phyloP scores from a whole-genome alignment of 164 flowering plant genomes.

The Magnolia officinalis region DNA sequence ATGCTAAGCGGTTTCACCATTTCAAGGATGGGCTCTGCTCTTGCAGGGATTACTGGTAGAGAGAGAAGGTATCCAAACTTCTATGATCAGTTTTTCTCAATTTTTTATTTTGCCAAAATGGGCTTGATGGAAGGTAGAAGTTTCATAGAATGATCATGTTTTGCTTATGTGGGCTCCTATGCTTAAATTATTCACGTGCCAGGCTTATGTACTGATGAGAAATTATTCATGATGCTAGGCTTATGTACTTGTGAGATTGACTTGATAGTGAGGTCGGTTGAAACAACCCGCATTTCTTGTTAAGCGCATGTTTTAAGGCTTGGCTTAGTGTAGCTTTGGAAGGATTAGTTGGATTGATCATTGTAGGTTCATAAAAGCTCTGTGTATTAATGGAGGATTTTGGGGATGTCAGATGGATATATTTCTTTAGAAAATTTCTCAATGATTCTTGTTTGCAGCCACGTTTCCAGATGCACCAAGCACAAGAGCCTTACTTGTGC shows the following conservation, averaged over 20 bases:
- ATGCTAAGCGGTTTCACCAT: constrained; percentile 65
- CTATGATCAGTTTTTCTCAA: background rate
- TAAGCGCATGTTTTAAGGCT: background rate
- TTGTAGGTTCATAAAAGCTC: too few species aligned
- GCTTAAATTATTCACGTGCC: background rate
- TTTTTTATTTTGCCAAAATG: background rate
- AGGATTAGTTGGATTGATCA: too few species aligned
- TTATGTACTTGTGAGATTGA: background rate
- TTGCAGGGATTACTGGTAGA: constrained; percentile 56
- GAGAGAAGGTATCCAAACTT: background rate
- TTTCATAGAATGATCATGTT: background rate
- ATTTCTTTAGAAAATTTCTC: too few species aligned
- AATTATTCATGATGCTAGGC: background rate
- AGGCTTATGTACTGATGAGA: background rate
- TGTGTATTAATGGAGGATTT: too few species aligned
- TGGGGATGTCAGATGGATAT: too few species aligned
- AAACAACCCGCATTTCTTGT: background rate
- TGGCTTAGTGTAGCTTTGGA: background rate
- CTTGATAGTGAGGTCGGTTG: background rate
- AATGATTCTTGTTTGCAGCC: too few species aligned
- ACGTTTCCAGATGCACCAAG: too few species aligned
- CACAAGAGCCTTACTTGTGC: too few species aligned
- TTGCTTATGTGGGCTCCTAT: background rate
- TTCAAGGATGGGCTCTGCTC: constrained; percentile 49
- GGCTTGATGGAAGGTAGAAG: background rate